Percentiles rank a stretch among this genome's conserved stretches.
Evolutionary conservation across 2,329 filamentous ascomycete genomes (phyloP).

Genomic region (Chaetomiaceae sp.): DNA sequence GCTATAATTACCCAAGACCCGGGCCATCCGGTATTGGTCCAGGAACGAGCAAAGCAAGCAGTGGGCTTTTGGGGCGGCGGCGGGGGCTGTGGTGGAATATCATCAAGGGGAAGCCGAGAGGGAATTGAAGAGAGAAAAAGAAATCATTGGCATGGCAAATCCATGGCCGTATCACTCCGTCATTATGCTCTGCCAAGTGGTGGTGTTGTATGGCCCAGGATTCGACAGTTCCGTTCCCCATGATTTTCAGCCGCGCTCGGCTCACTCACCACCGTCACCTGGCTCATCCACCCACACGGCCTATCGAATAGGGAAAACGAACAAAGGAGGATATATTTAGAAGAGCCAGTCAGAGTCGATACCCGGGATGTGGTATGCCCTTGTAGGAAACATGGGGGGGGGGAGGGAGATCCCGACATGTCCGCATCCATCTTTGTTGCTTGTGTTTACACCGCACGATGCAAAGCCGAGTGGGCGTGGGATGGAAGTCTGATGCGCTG

Average conservation of each 20-base stretch:
- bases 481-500: no score
- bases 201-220: neutral
- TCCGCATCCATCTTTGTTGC: neutral
- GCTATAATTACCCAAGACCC: neutral
- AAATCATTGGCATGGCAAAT: neutral
- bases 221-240: neutral
- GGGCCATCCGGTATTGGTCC: constrained; percentile 3
- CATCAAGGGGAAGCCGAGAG: neutral
- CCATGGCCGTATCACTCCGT: neutral
- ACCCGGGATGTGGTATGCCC: constrained; percentile 7
- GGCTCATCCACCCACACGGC: neutral
- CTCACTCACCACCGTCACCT: constrained; percentile 1
- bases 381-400: neutral
- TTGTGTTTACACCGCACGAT: no score
- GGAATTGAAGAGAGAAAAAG: neutral
- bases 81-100: neutral
- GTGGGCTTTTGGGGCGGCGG: neutral
- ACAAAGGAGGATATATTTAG: constrained; percentile 8
- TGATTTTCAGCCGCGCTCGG: constrained; percentile 1
- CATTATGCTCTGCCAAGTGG: neutral
- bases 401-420: neutral
- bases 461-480: no score
- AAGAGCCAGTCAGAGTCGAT: neutral
- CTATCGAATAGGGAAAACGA: neutral
- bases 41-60: constrained; percentile 1